phyloP scores from a whole-genome alignment of 345 rosid species.

The Mallotus nudiflorus region DNA sequence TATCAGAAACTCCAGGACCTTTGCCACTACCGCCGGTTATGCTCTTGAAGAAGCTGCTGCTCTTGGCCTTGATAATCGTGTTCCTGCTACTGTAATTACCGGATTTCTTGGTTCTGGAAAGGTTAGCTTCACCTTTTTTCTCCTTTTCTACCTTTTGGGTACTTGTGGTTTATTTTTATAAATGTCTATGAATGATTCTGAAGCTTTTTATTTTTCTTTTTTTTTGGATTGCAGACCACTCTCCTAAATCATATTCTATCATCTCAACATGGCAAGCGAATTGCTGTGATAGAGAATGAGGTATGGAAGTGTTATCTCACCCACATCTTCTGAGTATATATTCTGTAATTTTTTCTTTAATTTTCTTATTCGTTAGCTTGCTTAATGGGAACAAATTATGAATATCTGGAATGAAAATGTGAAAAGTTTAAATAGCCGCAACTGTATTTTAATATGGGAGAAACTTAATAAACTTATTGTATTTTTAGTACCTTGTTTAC shows the following conservation, averaged over 20 bases:
- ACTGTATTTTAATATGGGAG: too few relatives aligned
- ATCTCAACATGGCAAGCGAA: slow-evolving; percentile 67
- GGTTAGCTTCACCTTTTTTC: slow-evolving; percentile 40
- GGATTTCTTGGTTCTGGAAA: slow-evolving; percentile 84
- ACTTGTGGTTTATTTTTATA: not conserved
- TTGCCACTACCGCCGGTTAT: slow-evolving; percentile 25
- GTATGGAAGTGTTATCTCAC: too few relatives aligned
- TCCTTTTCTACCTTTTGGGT: not conserved
- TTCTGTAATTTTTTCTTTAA: too few relatives aligned
- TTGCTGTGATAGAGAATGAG: slow-evolving; percentile 87
- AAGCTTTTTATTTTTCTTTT: not conserved
- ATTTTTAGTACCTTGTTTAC: too few relatives aligned
- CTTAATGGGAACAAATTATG: too few relatives aligned
- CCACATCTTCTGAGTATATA: too few relatives aligned
- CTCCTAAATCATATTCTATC: slow-evolving; percentile 75
- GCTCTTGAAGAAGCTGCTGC: slow-evolving; percentile 17
- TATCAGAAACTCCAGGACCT: too few relatives aligned
- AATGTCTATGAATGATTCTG: too few relatives aligned
- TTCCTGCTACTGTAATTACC: slow-evolving; percentile 68
- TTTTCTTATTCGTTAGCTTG: too few relatives aligned
- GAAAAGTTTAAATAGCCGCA: too few relatives aligned
- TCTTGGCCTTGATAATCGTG: slow-evolving; percentile 38
- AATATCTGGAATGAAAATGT: too few relatives aligned
- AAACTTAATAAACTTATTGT: too few relatives aligned
- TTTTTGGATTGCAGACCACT: slow-evolving; percentile 48